Conservation (phyloP, 495 filamentous ascomycete genomes). For the Halenospora varia region DNA sequence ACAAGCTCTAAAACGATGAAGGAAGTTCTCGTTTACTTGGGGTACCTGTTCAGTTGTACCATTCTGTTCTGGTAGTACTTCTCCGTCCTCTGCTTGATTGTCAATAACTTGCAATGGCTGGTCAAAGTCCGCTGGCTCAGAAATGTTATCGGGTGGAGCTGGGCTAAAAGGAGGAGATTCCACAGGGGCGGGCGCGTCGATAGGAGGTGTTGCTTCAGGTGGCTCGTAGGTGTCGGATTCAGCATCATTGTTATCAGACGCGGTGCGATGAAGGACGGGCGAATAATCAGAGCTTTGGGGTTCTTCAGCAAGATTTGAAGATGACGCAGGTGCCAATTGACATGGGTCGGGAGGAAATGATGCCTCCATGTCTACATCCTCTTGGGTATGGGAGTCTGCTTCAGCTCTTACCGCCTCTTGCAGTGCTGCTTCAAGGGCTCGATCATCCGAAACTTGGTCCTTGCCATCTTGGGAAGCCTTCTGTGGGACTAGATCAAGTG, state of each 20-base stretch:
- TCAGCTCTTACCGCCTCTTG: conserved; percentile 20
- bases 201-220: conserved; percentile 38
- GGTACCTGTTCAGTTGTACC: conserved; percentile 24
- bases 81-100: background rate
- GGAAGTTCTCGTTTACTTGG: conserved; percentile 35
- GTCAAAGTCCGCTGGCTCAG: conserved; percentile 4
- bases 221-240: conserved; percentile 55
- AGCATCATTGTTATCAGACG: conserved; percentile 2
- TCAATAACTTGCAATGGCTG: background rate
- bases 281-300: conserved; percentile 15
- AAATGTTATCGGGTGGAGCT: conserved; percentile 15
- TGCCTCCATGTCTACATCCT: conserved; percentile 14
- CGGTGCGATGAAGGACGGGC: conserved; percentile 4
- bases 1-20: conserved; percentile 1
- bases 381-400: conserved; percentile 15
- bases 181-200: conserved; percentile 1
- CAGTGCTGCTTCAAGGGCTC: conserved; percentile 19
- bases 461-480: background rate
- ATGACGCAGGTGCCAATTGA: background rate
- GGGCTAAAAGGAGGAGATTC: conserved; percentile 27
- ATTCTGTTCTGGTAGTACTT: conserved; percentile 8
- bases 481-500: background rate
- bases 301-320: conserved; percentile 6
- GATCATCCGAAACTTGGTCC: conserved; percentile 7
- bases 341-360: conserved; percentile 17